These are phyloP conservation scores for Trichophyton mentagrophytes DNA, from an alignment of 2,329 filamentous ascomycete genomes.

Conservation along the genomic window DNA sequence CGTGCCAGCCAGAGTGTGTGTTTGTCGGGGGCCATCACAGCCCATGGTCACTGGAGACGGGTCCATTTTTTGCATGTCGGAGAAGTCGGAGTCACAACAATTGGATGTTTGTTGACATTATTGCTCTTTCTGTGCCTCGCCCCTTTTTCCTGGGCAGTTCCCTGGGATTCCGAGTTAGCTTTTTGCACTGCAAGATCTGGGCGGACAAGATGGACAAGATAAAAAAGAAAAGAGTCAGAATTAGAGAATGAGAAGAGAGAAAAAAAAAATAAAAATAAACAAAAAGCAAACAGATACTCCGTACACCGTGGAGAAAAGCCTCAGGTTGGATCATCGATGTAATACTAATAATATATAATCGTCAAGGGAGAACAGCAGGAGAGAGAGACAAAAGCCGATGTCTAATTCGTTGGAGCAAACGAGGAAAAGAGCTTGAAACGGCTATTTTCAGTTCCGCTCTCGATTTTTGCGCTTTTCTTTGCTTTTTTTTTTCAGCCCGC, in stretches of 20 bases:
- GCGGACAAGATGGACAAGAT: neutral
- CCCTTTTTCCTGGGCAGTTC: too few species aligned
- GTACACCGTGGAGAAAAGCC: neutral
- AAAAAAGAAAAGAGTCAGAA: neutral
- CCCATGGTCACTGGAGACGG: too few species aligned
- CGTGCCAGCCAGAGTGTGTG: neutral
- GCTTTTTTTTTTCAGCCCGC: neutral
- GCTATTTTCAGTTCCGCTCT: neutral
- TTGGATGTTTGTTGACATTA: neutral
- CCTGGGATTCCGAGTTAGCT: neutral
- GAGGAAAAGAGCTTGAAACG: neutral
- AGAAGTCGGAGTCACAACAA: too few species aligned
- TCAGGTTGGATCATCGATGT: neutral
- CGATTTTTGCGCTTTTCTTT: neutral
- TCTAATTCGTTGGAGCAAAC: slow-evolving; percentile 1
- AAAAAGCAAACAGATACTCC: neutral
- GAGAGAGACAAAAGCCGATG: neutral
- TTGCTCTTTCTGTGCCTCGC: neutral
- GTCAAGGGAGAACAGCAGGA: neutral
- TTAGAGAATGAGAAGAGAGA: neutral
- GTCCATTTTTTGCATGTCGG: too few species aligned
- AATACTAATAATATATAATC: neutral
- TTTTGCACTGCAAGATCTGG: neutral
- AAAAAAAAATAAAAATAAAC: neutral
- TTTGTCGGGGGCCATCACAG: neutral